Evolutionary conservation across 176 grass and related monocot species (phyloP).

Genomic region (Cymbopogon citratus): DNA sequence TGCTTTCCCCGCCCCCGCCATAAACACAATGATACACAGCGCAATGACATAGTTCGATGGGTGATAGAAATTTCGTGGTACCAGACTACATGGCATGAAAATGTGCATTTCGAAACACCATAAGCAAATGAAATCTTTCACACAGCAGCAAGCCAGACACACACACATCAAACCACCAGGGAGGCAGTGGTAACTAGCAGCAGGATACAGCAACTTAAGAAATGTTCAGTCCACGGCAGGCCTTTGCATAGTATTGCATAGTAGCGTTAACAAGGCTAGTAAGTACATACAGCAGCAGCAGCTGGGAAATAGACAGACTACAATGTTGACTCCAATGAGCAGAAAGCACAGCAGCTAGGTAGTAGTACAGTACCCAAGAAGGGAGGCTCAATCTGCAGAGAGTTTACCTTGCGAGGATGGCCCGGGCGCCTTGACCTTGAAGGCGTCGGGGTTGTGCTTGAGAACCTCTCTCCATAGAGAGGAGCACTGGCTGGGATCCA

Average conservation of each 20-base stretch:
- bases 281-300: background rate
- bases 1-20: background rate
- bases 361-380: background rate
- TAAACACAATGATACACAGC: background rate
- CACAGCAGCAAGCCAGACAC: slow-evolving; percentile 1
- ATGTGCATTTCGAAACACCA: background rate
- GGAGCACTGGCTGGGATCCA: slow-evolving; percentile 51
- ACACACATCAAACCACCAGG: background rate
- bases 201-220: background rate
- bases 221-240: background rate
- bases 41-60: background rate
- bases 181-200: background rate
- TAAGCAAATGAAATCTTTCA: background rate
- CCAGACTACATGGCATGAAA: background rate
- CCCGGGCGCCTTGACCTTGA: slow-evolving; percentile 35
- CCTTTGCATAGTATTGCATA: background rate
- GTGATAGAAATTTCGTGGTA: background rate
- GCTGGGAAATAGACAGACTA: background rate
- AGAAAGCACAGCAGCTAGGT: background rate
- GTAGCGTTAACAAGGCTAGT: background rate
- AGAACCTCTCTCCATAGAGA: slow-evolving; percentile 86
- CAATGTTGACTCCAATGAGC: background rate
- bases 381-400: slow-evolving; percentile 49
- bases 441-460: slow-evolving; percentile 72
- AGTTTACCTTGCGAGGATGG: slow-evolving; percentile 64